Conservation (phyloP, 2,329 filamentous ascomycete species). For the Triangularia setosa region DNA sequence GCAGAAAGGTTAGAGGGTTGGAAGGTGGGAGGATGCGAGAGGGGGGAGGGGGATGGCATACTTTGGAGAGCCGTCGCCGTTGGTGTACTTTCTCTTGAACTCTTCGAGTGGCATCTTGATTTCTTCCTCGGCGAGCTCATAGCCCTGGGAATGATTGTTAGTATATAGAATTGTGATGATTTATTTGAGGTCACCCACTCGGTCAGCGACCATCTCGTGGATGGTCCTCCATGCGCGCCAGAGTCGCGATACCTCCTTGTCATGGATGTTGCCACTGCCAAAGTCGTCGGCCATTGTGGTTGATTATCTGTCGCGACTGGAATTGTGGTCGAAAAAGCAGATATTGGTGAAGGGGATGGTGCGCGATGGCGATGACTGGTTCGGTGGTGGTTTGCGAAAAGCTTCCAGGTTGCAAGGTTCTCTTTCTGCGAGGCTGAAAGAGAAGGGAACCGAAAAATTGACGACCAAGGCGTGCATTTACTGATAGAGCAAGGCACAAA, state of each 20-base stretch:
- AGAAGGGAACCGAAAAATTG: conserved; percentile 3
- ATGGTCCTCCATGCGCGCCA: conserved; percentile 94
- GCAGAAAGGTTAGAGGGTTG: not conserved
- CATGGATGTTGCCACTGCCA: conserved; percentile 29
- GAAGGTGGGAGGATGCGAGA: not conserved
- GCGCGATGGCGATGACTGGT: not conserved
- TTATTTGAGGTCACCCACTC: conserved; percentile 54
- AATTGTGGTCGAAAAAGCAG: not conserved
- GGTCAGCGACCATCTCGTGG: conserved; percentile 89
- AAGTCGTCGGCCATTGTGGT: conserved; percentile 40
- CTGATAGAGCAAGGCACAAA: not conserved
- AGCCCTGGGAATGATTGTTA: conserved; percentile 62
- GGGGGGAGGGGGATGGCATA: conserved; percentile 42
- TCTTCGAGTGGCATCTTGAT: conserved; percentile 79
- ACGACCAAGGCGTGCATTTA: not conserved
- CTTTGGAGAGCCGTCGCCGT: conserved; percentile 71
- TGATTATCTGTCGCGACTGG: not conserved
- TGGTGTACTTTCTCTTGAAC: conserved; percentile 70
- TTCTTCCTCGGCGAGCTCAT: conserved; percentile 86
- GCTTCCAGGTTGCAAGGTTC: conserved; percentile 10
- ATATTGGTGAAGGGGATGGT: not conserved
- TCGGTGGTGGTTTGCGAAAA: not conserved
- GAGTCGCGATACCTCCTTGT: conserved; percentile 60
- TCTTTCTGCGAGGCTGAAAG: conserved; percentile 5
- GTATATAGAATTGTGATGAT: not conserved